Base-by-base conservation (phyloP, 106 monocot genomes). In the Vanilla planifolia region DNA sequence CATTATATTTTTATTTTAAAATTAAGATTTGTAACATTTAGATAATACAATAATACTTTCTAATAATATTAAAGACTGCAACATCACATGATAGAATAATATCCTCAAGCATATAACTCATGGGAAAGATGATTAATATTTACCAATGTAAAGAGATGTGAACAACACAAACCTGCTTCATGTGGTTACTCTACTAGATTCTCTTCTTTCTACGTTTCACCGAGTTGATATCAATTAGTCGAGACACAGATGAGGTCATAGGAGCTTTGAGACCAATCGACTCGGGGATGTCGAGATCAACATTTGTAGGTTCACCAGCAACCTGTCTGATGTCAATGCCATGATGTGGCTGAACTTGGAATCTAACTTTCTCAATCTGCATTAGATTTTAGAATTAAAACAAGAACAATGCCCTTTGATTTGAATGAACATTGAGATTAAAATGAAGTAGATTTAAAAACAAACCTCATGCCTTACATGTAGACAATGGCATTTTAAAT, bases 231-330 rank as follows among this genome's bases (percentile, higher is more conserved):
- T 76, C 82, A 17, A 62, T 60, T 4, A 87, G 60, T 40, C 79
- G 72, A 20, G 67, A 52, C 40, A 45, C 41, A 2, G 65, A 8
- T 13, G 60, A 42, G 26, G 72, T 78, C 55, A 59, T 48, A 3
- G 74, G 60, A 63, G 43, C 48, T 8, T 70, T 69, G 45, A 96
- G 44, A 44, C 81, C 95, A 53, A 96, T 48, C 2, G 95, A 96
- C 65, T 96, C 95, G 0, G 95, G 95, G 43, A 96, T 96, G 58
- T 96, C 95, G 33, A 93, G 84, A 51, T 86, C 86, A 6, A 43
- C 65, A 51, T 71, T 88, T 23, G 65, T 62, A 33, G 83, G 53
- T 58, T 77, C 75, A 16, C 74, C 86, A 43, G 60, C 63, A 24
- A 65, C 71, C 48, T 66, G 48, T 48, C 63, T 72, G 9, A 61